Conservation (phyloP, 768 basidiomycete species). For the Paxillus involutus region DNA sequence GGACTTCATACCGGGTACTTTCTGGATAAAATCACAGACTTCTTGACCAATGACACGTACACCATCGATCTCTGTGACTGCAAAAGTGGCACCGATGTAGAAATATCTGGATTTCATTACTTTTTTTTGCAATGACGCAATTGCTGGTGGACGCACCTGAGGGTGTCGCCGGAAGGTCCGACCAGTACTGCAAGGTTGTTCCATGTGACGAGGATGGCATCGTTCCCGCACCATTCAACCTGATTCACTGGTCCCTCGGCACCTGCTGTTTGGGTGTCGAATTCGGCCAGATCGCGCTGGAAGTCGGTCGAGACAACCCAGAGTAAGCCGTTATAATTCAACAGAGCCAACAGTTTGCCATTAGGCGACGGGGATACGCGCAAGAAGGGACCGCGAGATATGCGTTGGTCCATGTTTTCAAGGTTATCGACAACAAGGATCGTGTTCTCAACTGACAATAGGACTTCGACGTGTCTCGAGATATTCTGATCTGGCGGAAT, state of each 20-base stretch:
- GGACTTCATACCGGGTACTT: conserved; percentile 74
- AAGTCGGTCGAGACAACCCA: conserved; percentile 98
- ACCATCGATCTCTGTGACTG: conserved; percentile 87
- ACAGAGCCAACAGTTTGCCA: conserved; percentile 85
- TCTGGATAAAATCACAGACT: conserved; percentile 86
- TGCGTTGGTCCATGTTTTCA: conserved; percentile 83
- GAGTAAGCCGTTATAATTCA: conserved; percentile 69
- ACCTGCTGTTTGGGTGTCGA: conserved; percentile 62
- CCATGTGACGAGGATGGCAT: conserved; percentile 90
- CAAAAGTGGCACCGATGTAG: conserved; percentile 73
- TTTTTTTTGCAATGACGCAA: conserved; percentile 4
- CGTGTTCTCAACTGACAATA: conserved; percentile 78
- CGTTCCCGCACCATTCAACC: conserved; percentile 95
- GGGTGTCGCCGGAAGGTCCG: conserved; percentile 87
- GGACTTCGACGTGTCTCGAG: conserved; percentile 86
- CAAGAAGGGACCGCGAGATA: conserved; percentile 86
- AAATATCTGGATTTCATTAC: conserved; percentile 56
- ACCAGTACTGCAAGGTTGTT: conserved; percentile 74
- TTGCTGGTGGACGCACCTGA: conserved; percentile 56
- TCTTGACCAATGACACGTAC: conserved; percentile 80
- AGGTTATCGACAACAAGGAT: conserved; percentile 87
- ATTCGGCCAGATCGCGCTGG: conserved; percentile 84
- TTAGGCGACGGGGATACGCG: conserved; percentile 90
- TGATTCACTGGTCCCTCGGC: conserved; percentile 62
- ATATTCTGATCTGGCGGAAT: conserved; percentile 89